Percentiles rank a stretch among this genome's conserved stretches.
These are phyloP conservation scores for Cicer yamashitae DNA, from an alignment of 306 rosid species.

Conservation along the genomic window DNA sequence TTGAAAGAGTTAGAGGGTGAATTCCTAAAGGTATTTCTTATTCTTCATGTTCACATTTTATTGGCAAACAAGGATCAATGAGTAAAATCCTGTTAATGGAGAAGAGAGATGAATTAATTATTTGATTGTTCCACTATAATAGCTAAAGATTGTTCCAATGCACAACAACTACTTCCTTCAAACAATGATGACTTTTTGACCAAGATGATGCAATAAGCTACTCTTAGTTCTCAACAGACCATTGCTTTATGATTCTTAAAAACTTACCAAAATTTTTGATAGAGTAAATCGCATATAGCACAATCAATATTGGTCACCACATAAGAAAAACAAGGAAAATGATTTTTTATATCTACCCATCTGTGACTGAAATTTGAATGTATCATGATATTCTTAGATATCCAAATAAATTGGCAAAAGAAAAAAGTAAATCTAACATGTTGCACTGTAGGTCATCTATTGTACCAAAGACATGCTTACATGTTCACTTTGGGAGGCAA, in stretches of 20 bases:
- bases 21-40: conserved; percentile 69
- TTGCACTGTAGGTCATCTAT: conserved; percentile 59
- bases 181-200: not conserved
- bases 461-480: conserved; percentile 87
- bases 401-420: not conserved
- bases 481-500: conserved; percentile 80
- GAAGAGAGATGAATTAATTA: not conserved
- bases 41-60: conserved; percentile 30
- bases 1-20: conserved; percentile 85
- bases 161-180: not conserved
- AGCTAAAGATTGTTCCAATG: not conserved
- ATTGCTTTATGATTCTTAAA: not conserved
- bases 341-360: not conserved
- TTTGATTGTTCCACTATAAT: not conserved
- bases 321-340: not conserved
- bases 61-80: conserved; percentile 8
- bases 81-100: not conserved
- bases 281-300: not conserved
- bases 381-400: not conserved
- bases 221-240: not conserved
- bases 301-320: not conserved
- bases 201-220: not conserved
- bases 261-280: not conserved
- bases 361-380: not conserved
- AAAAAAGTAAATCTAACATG: not conserved